Evolutionary conservation across 352 stramenopile genomes (phyloP).

Genomic region (Pythium brassicae): DNA sequence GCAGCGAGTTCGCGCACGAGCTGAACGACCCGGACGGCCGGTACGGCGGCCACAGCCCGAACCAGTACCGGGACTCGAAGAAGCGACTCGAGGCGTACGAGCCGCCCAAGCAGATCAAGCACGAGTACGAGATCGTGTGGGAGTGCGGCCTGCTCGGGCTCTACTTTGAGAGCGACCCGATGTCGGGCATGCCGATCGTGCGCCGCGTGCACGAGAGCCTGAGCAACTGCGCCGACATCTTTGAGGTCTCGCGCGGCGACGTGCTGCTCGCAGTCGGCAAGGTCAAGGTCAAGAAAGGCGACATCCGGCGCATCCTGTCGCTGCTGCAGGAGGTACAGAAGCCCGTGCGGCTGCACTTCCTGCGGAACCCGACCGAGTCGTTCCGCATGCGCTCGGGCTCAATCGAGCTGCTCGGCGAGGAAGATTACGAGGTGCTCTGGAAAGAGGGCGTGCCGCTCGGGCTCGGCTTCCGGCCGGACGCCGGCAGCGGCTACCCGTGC

Average conservation of each 20-base stretch:
- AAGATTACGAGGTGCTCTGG: conserved; percentile 87
- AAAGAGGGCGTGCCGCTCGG: conserved; percentile 80
- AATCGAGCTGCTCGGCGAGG: conserved; percentile 69
- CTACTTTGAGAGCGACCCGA: conserved; percentile 81
- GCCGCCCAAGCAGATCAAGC: conserved; percentile 56
- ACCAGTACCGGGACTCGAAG: conserved; percentile 41
- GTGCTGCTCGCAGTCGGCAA: conserved; percentile 73
- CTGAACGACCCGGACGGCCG: conserved; percentile 47
- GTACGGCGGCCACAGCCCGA: conserved; percentile 37
- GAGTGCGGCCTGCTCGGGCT: conserved; percentile 76
- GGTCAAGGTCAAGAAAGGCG: conserved; percentile 73
- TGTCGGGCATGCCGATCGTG: conserved; percentile 82
- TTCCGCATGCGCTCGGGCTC: conserved; percentile 66
- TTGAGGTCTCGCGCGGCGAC: conserved; percentile 76
- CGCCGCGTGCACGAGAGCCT: conserved; percentile 83
- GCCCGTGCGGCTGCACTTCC: conserved; percentile 69
- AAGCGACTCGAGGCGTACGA: conserved; percentile 64
- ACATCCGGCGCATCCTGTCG: conserved; percentile 72
- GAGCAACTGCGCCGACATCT: conserved; percentile 84
- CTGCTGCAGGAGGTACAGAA: conserved; percentile 83
- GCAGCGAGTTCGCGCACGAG: conserved; percentile 29
- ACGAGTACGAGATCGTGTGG: conserved; percentile 88
- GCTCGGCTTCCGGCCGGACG: conserved; percentile 75
- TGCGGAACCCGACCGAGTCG: conserved; percentile 66
- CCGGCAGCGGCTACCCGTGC: conserved; percentile 68